Evolutionary conservation across 2,329 filamentous ascomycete species (phyloP).

Genomic region (Ceratocystis ficicola): DNA sequence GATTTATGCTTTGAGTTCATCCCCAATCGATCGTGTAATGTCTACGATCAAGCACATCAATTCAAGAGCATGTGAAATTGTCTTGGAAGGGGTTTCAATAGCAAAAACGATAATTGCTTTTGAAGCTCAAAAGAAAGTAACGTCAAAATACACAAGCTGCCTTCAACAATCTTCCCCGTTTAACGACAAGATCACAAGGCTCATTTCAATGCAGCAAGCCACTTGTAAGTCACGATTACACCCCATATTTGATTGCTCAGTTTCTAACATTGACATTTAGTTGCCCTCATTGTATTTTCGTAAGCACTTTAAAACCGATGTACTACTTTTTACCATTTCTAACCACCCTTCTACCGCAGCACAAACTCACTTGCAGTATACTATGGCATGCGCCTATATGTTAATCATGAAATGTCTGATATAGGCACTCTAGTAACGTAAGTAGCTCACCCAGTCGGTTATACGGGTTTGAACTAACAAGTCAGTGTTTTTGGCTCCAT

Average conservation of each 20-base stretch:
- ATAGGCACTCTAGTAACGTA: constrained; percentile 25
- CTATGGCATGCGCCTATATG: constrained; percentile 24
- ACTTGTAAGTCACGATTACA: constrained; percentile 17
- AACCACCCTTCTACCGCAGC: constrained; percentile 13
- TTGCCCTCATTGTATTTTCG: constrained; percentile 16
- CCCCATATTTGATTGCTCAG: neutral
- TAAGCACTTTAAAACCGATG: constrained; percentile 1
- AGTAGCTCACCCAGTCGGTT: constrained; percentile 8
- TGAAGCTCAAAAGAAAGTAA: constrained; percentile 32
- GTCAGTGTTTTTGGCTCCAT: constrained; percentile 25
- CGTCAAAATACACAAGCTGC: constrained; percentile 30
- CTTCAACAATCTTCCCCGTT: constrained; percentile 30
- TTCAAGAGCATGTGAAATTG: constrained; percentile 30
- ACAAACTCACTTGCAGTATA: constrained; percentile 25
- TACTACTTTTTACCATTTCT: neutral
- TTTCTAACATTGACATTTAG: neutral
- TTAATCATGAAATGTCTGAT: constrained; percentile 23
- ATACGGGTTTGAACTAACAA: neutral
- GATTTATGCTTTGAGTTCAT: constrained; percentile 28
- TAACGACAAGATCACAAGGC: constrained; percentile 26
- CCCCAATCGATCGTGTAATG: constrained; percentile 29
- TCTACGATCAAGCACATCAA: constrained; percentile 31
- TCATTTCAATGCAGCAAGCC: constrained; percentile 26
- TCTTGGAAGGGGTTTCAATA: constrained; percentile 33
- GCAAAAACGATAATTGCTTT: constrained; percentile 36